Percentiles rank a stretch among this genome's conserved stretches.
phyloP scores from a whole-genome alignment of 352 stramenopile genomes.

The Thalassiosira mediterranea region DNA sequence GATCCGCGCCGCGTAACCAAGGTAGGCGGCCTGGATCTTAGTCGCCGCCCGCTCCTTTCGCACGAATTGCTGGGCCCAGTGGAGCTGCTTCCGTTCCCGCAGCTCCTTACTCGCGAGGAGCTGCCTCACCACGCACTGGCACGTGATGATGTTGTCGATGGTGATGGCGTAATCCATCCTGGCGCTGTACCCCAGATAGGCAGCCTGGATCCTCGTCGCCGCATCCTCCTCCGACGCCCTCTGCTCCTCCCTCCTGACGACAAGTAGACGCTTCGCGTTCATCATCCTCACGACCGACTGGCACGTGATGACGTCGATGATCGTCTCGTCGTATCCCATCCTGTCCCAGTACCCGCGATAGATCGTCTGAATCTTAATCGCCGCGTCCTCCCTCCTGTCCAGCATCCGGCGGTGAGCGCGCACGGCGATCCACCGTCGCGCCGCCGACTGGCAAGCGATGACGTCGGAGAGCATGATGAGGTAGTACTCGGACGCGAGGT shows the following conservation, averaged over 20 bases:
- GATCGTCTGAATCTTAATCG: not conserved
- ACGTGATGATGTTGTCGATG: not conserved
- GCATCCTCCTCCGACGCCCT: not conserved
- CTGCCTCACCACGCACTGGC: not conserved
- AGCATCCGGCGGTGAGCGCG: not conserved
- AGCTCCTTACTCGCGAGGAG: not conserved
- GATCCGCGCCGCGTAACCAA: not conserved
- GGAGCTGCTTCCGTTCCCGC: not conserved
- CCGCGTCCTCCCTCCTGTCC: constrained; percentile 1
- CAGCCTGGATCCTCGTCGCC: not conserved
- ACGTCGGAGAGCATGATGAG: constrained; percentile 30
- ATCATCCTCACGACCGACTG: not conserved
- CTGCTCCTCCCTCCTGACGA: not conserved
- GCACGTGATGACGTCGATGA: not conserved
- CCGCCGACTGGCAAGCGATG: constrained; percentile 42
- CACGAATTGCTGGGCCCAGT: not conserved
- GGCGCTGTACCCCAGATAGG: not conserved
- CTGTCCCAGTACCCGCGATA: not conserved
- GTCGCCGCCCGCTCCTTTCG: not conserved
- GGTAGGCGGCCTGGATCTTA: not conserved
- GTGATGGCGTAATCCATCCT: not conserved
- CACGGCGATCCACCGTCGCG: constrained; percentile 19
- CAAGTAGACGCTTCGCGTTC: not conserved
- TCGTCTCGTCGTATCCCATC: not conserved
- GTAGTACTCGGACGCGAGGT: constrained; percentile 23